Evolutionary conservation across 768 basidiomycete genomes (phyloP), one percentile per base, ranked within the genome.

Genomic region (Naganishia antarctica): DNA sequence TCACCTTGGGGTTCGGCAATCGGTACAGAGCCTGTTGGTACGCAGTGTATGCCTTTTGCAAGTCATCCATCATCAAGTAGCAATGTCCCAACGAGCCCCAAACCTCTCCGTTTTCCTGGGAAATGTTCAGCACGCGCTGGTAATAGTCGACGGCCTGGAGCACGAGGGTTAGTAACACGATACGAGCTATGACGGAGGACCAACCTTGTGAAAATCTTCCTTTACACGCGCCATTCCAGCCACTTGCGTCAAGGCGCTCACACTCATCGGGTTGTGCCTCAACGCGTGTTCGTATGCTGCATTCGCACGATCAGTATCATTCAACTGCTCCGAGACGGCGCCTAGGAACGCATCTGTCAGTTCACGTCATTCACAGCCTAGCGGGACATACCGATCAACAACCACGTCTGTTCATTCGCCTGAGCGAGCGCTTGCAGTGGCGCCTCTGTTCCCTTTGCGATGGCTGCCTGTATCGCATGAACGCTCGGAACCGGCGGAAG

Each of bases 1-100:
- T 29, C 70, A 89, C 90, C 82, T 96, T 96, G 16, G 94, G 94
- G 71, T 94, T 93, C 2, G 91, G 91, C 40, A 99, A 84, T 68
- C 93, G 83, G 77, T 94, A 97, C 25, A 99, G 83, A 1, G 96
- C 96, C 77, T 98, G 94, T 79, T 99, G 93, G 78, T 99, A 99
- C 16, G 96, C 93, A 0, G 90, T 87, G 78, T 98, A 98, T 0
- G 96, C 96, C 81, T 94, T 96, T 80, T 94, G 92, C 48, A 99
- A 84, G 80, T 98, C 92, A 75, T 98, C 96, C 76, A 96, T 93
- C 94, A 96, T 98, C 65, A 99, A 86, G 78, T 94, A 92, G 78
- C 94, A 98, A 72, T 98, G 92, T n/a, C 63, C 92, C 65, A 99
- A 83, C 0, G 93, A 91, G 72, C 90, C 91, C 94, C 94, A 98